A percentile compares a stretch with the other conserved stretches of the same genome.
These are phyloP conservation scores for Backusella psychrophila DNA, from an alignment of 192 early-diverging fungal genomes.

Conservation along the genomic window DNA sequence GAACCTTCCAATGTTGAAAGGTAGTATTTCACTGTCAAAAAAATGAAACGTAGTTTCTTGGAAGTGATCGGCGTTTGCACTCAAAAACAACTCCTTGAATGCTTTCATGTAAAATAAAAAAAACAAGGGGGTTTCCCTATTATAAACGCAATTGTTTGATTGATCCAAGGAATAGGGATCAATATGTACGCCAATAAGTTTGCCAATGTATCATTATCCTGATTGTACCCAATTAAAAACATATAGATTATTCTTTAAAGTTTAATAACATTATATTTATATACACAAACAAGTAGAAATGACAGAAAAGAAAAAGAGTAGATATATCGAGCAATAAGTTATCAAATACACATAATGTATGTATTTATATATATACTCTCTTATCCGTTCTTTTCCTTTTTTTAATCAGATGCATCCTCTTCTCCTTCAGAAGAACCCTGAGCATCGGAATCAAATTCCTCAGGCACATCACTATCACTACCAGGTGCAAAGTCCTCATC, in stretches of 20 bases:
- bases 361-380: not conserved
- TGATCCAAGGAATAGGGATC: no score
- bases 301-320: not conserved
- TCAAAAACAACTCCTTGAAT: not conserved
- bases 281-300: not conserved
- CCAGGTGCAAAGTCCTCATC: slow-evolving; percentile 90
- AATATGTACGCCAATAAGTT: no score
- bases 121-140: no score
- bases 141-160: no score
- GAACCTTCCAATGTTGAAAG: not conserved
- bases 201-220: no score
- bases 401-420: slow-evolving; percentile 24
- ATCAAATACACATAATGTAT: not conserved
- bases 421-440: slow-evolving; percentile 37
- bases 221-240: no score
- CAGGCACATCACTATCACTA: slow-evolving; percentile 71
- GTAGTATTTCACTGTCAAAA: not conserved
- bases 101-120: not conserved
- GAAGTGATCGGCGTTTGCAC: not conserved
- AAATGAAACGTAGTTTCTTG: not conserved
- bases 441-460: slow-evolving; percentile 76
- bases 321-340: not conserved
- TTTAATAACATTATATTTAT: not conserved
- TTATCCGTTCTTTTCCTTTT: not conserved
- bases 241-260: no score